Percentiles rank a stretch among this genome's conserved stretches.
These are phyloP conservation scores for Acaromyces ingoldii DNA, from an alignment of 1,284 basidiomycete genomes.

Conservation along the genomic window DNA sequence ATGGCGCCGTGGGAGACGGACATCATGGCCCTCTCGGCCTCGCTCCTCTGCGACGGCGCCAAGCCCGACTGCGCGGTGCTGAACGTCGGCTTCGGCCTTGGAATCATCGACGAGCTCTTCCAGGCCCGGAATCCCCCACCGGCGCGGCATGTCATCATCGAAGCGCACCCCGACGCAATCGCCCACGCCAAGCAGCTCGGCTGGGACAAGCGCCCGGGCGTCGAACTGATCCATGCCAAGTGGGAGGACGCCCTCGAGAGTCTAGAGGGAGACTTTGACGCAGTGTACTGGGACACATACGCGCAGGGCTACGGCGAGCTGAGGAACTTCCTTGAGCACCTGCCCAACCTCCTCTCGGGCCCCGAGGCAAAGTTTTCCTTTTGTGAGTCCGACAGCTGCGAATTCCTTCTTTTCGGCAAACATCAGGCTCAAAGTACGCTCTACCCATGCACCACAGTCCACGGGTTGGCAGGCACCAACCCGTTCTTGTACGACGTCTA, in stretches of 20 bases:
- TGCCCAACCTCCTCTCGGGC: constrained; percentile 76
- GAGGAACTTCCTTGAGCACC: constrained; percentile 72
- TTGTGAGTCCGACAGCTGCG: constrained; percentile 55
- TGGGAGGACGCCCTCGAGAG: constrained; percentile 66
- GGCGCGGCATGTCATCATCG: constrained; percentile 81
- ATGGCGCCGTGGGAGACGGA: constrained; percentile 61
- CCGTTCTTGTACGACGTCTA: constrained; percentile 66
- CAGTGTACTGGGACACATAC: constrained; percentile 92
- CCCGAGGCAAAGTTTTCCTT: constrained; percentile 70
- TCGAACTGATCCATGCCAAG: constrained; percentile 36
- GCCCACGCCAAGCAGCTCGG: constrained; percentile 62
- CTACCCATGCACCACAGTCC: constrained; percentile 55
- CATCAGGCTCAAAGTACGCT: neutral
- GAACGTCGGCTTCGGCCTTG: constrained; percentile 91
- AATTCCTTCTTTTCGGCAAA: neutral
- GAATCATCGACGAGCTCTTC: constrained; percentile 83
- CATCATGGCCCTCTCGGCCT: constrained; percentile 41
- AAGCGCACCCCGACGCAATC: constrained; percentile 89
- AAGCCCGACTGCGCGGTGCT: constrained; percentile 64
- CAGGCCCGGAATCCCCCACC: constrained; percentile 67
- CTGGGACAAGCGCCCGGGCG: constrained; percentile 31
- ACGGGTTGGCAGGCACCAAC: constrained; percentile 94
- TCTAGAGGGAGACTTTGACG: constrained; percentile 72
- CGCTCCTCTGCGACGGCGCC: constrained; percentile 31
- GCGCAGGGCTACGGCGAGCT: constrained; percentile 82